Conservation (phyloP, 208 protist species). For the Trypanosoma brucei region DNA sequence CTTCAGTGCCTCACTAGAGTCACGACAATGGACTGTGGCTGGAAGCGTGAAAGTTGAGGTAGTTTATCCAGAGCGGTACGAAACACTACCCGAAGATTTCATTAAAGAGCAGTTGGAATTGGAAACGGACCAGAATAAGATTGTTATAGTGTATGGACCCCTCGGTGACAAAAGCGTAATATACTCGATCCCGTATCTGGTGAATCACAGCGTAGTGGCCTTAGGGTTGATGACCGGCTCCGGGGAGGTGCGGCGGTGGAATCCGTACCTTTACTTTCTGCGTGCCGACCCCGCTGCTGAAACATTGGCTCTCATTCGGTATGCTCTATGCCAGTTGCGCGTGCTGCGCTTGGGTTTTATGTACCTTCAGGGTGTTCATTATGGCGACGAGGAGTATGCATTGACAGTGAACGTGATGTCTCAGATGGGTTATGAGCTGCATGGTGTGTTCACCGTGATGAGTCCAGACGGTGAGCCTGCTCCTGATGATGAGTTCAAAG, state of each 20-base stretch:
- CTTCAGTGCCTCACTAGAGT: neutral
- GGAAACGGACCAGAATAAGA: neutral
- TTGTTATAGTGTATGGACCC: neutral
- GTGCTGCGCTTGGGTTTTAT: constrained; percentile 34
- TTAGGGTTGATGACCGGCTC: constrained; percentile 23
- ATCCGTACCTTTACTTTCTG: constrained; percentile 27
- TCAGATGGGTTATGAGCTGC: neutral
- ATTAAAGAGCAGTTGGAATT: neutral
- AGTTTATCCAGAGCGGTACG: neutral
- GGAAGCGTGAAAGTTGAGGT: neutral
- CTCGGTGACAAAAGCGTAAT: neutral
- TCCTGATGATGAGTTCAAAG: constrained; percentile 12
- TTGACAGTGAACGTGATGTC: constrained; percentile 10
- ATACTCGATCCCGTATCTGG: neutral
- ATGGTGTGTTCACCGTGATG: constrained; percentile 23
- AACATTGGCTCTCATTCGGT: constrained; percentile 10
- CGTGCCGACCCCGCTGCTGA: constrained; percentile 1
- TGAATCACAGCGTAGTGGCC: constrained; percentile 16
- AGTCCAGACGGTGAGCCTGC: neutral
- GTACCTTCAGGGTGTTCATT: constrained; percentile 34
- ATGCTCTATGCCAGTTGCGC: constrained; percentile 9
- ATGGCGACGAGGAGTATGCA: constrained; percentile 33
- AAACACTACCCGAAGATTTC: neutral
- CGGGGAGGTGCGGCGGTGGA: constrained; percentile 18
- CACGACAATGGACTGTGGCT: neutral